Conservation (phyloP, 2,329 filamentous ascomycete species). For the Fusarium sp. region DNA sequence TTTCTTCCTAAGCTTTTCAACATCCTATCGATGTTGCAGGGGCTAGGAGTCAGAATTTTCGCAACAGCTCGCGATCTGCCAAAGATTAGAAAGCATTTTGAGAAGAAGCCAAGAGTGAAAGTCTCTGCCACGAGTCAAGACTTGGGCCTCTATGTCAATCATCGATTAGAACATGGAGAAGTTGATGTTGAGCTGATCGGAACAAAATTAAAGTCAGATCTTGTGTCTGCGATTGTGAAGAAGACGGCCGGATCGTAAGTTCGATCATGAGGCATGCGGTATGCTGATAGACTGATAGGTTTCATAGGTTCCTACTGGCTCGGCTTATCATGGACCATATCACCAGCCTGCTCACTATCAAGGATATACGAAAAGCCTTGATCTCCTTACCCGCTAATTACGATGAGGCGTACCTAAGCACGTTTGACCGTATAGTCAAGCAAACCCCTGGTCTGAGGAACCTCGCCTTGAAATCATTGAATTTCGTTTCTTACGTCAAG, state of each 20-base stretch:
- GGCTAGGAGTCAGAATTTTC: background rate
- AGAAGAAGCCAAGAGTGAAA: background rate
- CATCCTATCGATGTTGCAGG: background rate
- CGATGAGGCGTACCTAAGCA: background rate
- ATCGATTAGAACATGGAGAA: background rate
- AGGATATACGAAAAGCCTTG: background rate
- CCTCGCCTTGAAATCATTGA: background rate
- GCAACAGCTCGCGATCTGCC: background rate
- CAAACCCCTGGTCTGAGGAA: background rate
- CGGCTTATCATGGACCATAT: background rate
- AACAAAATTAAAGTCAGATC: background rate
- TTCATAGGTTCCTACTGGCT: background rate
- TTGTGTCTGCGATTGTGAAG: background rate
- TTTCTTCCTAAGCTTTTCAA: background rate
- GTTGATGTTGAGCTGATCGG: background rate
- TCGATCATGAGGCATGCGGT: fast-evolving
- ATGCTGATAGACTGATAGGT: background rate
- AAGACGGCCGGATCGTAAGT: background rate
- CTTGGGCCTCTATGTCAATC: background rate
- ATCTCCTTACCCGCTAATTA: background rate
- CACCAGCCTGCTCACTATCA: background rate
- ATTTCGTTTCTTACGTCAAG: background rate
- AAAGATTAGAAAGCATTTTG: background rate
- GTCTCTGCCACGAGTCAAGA: background rate
- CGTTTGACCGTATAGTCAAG: background rate